A percentile compares a stretch with the other conserved stretches of the same genome.
These are phyloP conservation scores for Yamadazyma kitorensis DNA, from an alignment of 805 yeast genomes.

Conservation along the genomic window DNA sequence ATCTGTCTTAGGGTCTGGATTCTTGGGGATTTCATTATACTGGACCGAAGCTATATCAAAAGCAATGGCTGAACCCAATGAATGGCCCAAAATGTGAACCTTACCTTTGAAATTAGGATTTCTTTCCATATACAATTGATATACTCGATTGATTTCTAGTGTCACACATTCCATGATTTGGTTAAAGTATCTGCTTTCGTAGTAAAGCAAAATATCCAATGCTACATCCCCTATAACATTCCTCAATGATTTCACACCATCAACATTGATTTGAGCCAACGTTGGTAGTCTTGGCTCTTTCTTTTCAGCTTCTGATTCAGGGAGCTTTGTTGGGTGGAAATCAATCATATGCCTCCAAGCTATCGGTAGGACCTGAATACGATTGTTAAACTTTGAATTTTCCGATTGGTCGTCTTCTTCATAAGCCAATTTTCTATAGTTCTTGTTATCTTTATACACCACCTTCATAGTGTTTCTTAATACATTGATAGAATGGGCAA, in stretches of 20 bases:
- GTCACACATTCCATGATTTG: constrained; percentile 64
- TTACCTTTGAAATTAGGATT: constrained; percentile 79
- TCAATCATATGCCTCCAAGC: constrained; percentile 84
- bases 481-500: constrained; percentile 77
- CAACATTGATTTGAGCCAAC: constrained; percentile 68
- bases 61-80: constrained; percentile 82
- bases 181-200: constrained; percentile 64
- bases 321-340: constrained; percentile 48
- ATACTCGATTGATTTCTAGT: constrained; percentile 60
- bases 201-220: constrained; percentile 76
- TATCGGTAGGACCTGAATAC: constrained; percentile 83
- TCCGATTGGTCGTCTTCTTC: constrained; percentile 19
- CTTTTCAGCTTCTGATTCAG: constrained; percentile 20
- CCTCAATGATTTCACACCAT: constrained; percentile 74
- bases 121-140: constrained; percentile 51
- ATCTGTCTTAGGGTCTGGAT: constrained; percentile 31
- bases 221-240: constrained; percentile 83
- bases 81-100: constrained; percentile 85
- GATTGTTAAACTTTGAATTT: constrained; percentile 40
- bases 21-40: constrained; percentile 25
- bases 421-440: constrained; percentile 37
- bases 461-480: constrained; percentile 57
- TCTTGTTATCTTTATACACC: constrained; percentile 41
- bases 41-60: constrained; percentile 69
- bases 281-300: constrained; percentile 51